These are phyloP conservation scores for Leishmania lainsoni DNA, from an alignment of 208 protist genomes.

Conservation along the genomic window DNA sequence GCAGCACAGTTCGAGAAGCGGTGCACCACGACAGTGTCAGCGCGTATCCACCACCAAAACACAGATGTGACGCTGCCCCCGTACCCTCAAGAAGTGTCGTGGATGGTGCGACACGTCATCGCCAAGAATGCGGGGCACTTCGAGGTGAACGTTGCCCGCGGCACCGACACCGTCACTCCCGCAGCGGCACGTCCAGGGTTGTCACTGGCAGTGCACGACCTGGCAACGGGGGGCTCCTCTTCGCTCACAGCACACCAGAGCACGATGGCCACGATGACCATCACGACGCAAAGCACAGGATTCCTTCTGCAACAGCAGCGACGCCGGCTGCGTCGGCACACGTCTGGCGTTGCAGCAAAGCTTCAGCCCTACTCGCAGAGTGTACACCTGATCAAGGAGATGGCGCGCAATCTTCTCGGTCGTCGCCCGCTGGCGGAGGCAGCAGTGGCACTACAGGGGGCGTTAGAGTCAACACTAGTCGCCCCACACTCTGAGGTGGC, in stretches of 20 bases:
- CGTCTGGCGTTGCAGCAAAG: constrained; percentile 3
- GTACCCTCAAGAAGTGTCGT: constrained; percentile 27
- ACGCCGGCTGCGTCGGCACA: constrained; percentile 18
- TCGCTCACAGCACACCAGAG: constrained; percentile 9
- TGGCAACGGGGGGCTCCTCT: constrained; percentile 16
- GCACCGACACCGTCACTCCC: constrained; percentile 28
- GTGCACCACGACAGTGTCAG: constrained; percentile 1
- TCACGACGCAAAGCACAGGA: constrained; percentile 26
- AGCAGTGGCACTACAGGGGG: constrained; percentile 26
- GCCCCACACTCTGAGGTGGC: not conserved
- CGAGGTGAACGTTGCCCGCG: constrained; percentile 30
- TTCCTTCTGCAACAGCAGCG: constrained; percentile 33
- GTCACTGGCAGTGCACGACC: constrained; percentile 19
- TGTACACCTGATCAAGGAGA: constrained; percentile 27
- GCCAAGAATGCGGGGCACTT: constrained; percentile 35
- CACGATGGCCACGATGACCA: constrained; percentile 23
- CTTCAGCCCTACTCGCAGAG: constrained; percentile 26
- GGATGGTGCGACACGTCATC: constrained; percentile 28
- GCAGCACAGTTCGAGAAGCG: not conserved
- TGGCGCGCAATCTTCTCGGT: constrained; percentile 12
- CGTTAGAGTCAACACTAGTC: constrained; percentile 26
- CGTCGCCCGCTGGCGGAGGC: constrained; percentile 22
- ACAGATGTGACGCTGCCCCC: constrained; percentile 17
- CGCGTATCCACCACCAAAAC: not conserved
- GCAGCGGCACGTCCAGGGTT: not conserved